Evolutionary conservation across 495 filamentous ascomycete genomes (phyloP).

Genomic region (Penicillium argentinense): DNA sequence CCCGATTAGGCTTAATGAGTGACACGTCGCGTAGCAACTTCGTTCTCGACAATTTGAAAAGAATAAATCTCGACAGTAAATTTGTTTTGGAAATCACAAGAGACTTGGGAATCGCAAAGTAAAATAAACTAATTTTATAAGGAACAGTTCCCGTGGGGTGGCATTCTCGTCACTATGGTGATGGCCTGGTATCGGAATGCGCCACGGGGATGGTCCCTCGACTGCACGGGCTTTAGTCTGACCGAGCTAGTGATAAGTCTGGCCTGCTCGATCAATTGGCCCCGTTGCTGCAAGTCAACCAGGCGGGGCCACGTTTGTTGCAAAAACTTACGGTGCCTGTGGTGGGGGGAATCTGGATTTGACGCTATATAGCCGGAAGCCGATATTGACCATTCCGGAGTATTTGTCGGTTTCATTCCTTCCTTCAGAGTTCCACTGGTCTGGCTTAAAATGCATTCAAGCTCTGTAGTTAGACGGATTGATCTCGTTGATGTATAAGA

Average conservation of each 20-base stretch:
- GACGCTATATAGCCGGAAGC: too few relatives aligned
- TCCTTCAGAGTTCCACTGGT: too few relatives aligned
- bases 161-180: conserved; percentile 35
- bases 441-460: too few relatives aligned
- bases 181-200: conserved; percentile 31
- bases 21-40: conserved; percentile 9
- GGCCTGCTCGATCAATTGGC: not conserved
- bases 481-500: too few relatives aligned
- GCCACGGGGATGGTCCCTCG: too few relatives aligned
- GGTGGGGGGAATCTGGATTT: too few relatives aligned
- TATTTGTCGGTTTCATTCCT: too few relatives aligned
- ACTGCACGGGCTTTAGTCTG: not conserved
- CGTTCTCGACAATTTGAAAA: not conserved
- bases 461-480: too few relatives aligned
- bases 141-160: not conserved
- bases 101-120: not conserved
- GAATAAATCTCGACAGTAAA: not conserved
- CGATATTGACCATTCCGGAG: too few relatives aligned
- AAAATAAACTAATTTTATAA: not conserved
- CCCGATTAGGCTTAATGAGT: conserved; percentile 15
- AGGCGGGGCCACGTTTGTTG: too few relatives aligned
- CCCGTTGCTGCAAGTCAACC: not conserved
- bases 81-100: not conserved
- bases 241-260: not conserved
- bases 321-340: too few relatives aligned